Conservation (phyloP, 768 basidiomycete species). For the Mycena crocata region DNA sequence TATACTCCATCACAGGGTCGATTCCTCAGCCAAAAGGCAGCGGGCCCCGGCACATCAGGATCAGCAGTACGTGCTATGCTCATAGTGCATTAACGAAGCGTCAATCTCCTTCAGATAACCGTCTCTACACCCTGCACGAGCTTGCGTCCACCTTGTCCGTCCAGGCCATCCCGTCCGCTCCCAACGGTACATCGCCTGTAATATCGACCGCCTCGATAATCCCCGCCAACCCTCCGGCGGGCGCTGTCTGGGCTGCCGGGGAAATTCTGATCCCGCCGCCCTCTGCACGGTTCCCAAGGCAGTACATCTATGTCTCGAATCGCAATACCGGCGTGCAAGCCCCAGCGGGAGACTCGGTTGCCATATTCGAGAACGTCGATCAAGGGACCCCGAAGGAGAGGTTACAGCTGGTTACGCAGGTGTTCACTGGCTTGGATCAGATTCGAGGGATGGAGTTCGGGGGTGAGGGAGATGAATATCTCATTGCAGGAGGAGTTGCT, state of each 20-base stretch:
- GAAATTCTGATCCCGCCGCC: constrained; percentile 58
- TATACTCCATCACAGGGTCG: constrained; percentile 67
- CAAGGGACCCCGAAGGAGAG: constrained; percentile 42
- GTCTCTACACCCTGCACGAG: constrained; percentile 59
- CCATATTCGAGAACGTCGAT: constrained; percentile 59
- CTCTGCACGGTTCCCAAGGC: constrained; percentile 46
- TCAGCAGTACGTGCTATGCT: constrained; percentile 43
- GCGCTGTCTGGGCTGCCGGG: constrained; percentile 53
- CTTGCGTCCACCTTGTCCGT: constrained; percentile 57
- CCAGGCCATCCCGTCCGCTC: constrained; percentile 53
- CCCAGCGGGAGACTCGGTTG: constrained; percentile 61
- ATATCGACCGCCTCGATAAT: constrained; percentile 53
- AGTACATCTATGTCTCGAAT: constrained; percentile 59
- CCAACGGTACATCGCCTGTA: constrained; percentile 53
- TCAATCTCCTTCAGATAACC: constrained; percentile 46
- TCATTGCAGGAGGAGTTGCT: constrained; percentile 66
- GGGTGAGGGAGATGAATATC: constrained; percentile 57
- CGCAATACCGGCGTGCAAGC: constrained; percentile 53
- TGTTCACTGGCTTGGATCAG: constrained; percentile 62
- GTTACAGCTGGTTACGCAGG: constrained; percentile 54
- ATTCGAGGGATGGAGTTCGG: constrained; percentile 61
- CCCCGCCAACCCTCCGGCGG: constrained; percentile 50
- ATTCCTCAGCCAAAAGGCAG: constrained; percentile 73
- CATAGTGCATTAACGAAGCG: not conserved
- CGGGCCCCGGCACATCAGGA: constrained; percentile 67